These are phyloP conservation scores for Helminthosporium solani DNA, from an alignment of 2,329 filamentous ascomycete species.

Conservation along the genomic window DNA sequence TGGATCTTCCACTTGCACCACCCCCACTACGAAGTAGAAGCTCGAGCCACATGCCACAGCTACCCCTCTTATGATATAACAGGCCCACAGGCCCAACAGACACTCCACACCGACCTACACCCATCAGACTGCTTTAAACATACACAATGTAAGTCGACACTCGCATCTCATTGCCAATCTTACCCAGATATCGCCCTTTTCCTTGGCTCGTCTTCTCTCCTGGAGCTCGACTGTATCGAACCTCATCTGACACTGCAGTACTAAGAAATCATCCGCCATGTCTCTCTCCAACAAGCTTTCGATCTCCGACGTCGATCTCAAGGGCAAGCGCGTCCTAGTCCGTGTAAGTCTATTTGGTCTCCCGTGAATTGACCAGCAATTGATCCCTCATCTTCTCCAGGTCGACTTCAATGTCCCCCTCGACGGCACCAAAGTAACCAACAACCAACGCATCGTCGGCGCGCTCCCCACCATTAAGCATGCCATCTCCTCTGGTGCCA, in stretches of 20 bases:
- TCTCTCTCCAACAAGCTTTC: slow-evolving; percentile 98
- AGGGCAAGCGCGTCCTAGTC: slow-evolving; percentile 97
- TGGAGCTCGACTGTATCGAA: slow-evolving; percentile 5
- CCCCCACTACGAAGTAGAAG: slow-evolving; percentile 2
- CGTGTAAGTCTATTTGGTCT: slow-evolving; percentile 63
- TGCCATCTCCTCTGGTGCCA: slow-evolving; percentile 84
- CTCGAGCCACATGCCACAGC: slow-evolving; percentile 3
- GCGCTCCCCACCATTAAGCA: slow-evolving; percentile 95
- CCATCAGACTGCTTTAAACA: not conserved
- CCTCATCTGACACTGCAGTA: slow-evolving; percentile 18
- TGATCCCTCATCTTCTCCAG: slow-evolving; percentile 49
- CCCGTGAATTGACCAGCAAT: slow-evolving; percentile 15
- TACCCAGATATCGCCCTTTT: not conserved
- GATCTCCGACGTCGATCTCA: slow-evolving; percentile 93
- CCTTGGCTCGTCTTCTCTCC: not conserved
- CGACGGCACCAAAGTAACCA: slow-evolving; percentile 91
- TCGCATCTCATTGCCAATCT: not conserved
- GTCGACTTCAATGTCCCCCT: slow-evolving; percentile 99
- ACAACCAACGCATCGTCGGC: slow-evolving; percentile 97
- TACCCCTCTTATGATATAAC: slow-evolving; percentile 4
- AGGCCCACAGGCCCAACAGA: not conserved
- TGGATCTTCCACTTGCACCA: not conserved
- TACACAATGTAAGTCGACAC: not conserved
- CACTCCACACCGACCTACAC: not conserved
- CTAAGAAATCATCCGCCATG: slow-evolving; percentile 56